Evolutionary conservation across 306 rosid genomes (phyloP).

Genomic region (Rosa lucieae): DNA sequence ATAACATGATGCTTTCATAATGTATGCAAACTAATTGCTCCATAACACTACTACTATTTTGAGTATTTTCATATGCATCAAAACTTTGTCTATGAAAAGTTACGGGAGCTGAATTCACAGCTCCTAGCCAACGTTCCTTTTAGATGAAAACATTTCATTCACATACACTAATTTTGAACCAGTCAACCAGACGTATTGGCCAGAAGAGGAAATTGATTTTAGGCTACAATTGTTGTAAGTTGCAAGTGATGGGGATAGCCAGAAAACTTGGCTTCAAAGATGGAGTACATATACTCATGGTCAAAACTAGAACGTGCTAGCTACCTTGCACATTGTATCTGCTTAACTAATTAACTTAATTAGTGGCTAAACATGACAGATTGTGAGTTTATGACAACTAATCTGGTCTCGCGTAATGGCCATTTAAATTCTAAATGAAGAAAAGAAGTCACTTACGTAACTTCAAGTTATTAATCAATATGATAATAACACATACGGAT

Average conservation of each 20-base stretch:
- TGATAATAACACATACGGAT: not conserved
- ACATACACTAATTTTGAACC: too few relatives aligned
- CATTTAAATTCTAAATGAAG: not conserved
- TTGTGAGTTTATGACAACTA: not conserved
- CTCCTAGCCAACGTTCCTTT: too few relatives aligned
- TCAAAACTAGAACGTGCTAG: not conserved
- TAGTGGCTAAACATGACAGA: not conserved
- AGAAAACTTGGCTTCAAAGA: not conserved
- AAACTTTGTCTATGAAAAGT: too few relatives aligned
- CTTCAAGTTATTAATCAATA: not conserved
- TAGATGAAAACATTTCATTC: too few relatives aligned
- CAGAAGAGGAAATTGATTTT: not conserved
- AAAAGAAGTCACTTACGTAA: slow-evolving; percentile 15
- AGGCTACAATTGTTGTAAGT: not conserved
- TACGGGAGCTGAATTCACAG: too few relatives aligned
- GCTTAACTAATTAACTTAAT: not conserved
- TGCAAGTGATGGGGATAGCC: not conserved
- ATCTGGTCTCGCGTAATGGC: not conserved
- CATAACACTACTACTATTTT: too few relatives aligned
- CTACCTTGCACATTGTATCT: not conserved
- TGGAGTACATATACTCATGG: not conserved
- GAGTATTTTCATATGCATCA: too few relatives aligned
- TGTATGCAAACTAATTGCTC: too few relatives aligned
- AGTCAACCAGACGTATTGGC: not conserved
- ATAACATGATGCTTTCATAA: too few relatives aligned